A percentile compares a stretch with the other conserved stretches of the same genome.
Conservation (phyloP, 345 rosid genomes). For the Syzygium jambos region DNA sequence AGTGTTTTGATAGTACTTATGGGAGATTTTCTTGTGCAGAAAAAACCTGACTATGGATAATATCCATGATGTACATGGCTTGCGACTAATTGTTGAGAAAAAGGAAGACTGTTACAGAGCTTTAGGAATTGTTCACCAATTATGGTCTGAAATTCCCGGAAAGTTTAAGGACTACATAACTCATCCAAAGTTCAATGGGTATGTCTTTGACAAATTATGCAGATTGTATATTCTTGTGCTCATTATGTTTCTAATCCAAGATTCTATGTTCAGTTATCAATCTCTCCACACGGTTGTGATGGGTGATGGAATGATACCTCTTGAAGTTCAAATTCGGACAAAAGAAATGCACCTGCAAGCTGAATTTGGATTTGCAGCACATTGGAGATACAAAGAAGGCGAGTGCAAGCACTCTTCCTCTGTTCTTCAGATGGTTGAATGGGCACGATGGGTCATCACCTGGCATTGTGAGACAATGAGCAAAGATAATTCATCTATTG, state of each 20-base stretch:
- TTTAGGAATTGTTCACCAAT: constrained; percentile 50
- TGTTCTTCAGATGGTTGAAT: constrained; percentile 96
- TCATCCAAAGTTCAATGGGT: constrained; percentile 89
- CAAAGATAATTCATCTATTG: constrained; percentile 39
- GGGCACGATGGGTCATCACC: constrained; percentile 92
- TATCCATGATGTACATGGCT: constrained; percentile 92
- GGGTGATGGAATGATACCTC: constrained; percentile 63
- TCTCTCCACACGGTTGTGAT: constrained; percentile 84
- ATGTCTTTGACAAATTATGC: background rate
- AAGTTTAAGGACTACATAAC: constrained; percentile 81
- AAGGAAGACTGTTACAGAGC: constrained; percentile 82
- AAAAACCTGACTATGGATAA: constrained; percentile 80
- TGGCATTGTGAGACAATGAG: constrained; percentile 94
- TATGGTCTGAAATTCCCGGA: constrained; percentile 93
- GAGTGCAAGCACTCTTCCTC: constrained; percentile 70
- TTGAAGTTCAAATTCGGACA: constrained; percentile 95
- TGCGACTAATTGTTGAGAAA: constrained; percentile 75
- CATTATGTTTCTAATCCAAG: background rate
- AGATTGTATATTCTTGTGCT: background rate
- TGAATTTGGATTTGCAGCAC: constrained; percentile 95
- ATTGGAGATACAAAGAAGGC: constrained; percentile 97
- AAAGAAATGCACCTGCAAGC: constrained; percentile 96
- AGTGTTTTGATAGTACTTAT: background rate
- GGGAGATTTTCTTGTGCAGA: constrained; percentile 28
- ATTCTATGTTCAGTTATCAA: constrained; percentile 42